phyloP scores from a whole-genome alignment of 202 grass and related monocot genomes.

The Saccharum hybrid region DNA sequence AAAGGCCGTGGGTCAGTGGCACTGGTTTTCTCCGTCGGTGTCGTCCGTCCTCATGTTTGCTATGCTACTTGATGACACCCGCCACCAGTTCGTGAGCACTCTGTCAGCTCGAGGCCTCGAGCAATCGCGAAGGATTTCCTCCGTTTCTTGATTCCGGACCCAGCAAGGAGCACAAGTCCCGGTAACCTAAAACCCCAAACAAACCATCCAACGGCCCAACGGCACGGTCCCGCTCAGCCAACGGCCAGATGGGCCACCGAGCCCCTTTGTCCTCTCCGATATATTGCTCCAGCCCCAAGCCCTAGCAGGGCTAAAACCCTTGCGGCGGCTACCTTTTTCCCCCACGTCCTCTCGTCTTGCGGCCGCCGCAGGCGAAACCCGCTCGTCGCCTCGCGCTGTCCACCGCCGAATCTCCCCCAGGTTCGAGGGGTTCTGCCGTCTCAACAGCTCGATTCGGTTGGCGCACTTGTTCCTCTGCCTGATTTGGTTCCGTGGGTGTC shows the following conservation, averaged over 20 bases:
- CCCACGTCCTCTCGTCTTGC: not conserved
- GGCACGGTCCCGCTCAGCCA: not conserved
- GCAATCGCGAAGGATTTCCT: too few species aligned
- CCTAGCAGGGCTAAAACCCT: slow-evolving; percentile 45
- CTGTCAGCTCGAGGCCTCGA: too few species aligned
- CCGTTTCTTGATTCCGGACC: too few species aligned
- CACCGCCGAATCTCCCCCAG: slow-evolving; percentile 3
- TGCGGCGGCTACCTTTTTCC: slow-evolving; percentile 33
- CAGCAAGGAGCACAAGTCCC: not conserved
- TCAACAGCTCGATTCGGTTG: not conserved
- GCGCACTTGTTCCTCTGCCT: not conserved
- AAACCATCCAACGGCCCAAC: slow-evolving; percentile 43
- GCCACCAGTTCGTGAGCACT: too few species aligned
- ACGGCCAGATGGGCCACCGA: slow-evolving; percentile 22
- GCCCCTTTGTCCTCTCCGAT: not conserved
- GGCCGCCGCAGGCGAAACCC: slow-evolving; percentile 3
- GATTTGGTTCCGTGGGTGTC: not conserved
- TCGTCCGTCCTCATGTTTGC: too few species aligned
- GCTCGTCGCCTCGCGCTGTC: not conserved
- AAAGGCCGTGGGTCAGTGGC: too few species aligned
- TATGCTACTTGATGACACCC: too few species aligned
- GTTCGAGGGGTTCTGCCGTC: not conserved
- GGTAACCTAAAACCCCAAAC: slow-evolving; percentile 33
- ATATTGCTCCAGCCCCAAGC: slow-evolving; percentile 27
- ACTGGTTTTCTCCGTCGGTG: too few species aligned